phyloP scores from a whole-genome alignment of 257 asterid genomes.

The Avicennia marina region DNA sequence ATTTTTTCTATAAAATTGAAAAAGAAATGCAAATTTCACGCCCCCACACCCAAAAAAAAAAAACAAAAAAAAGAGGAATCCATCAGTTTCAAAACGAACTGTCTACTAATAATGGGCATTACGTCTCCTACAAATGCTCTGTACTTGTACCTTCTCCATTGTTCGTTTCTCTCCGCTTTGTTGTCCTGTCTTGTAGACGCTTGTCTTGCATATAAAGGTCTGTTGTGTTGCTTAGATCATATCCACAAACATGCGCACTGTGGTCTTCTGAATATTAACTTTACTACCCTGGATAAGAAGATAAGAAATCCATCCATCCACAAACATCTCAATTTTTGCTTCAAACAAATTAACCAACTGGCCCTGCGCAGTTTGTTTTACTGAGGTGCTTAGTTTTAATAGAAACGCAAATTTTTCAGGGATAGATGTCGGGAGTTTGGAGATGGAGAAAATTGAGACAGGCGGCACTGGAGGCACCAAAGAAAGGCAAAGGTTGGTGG shows the following conservation, averaged over 20 bases:
- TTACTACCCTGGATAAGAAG: not conserved
- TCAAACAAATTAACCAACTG: not conserved
- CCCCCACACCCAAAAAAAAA: too few relatives aligned
- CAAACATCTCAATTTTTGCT: conserved; percentile 2
- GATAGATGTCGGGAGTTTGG: conserved; percentile 51
- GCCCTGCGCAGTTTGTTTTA: not conserved
- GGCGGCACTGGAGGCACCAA: conserved; percentile 25
- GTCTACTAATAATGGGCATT: too few relatives aligned
- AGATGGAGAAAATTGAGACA: conserved; percentile 54
- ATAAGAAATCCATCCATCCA: not conserved
- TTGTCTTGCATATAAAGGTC: conserved; percentile 16
- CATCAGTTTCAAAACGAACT: too few relatives aligned
- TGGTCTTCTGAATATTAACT: not conserved
- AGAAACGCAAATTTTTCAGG: not conserved
- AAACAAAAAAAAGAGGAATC: too few relatives aligned
- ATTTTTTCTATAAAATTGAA: too few relatives aligned
- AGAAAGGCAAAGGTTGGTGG: conserved; percentile 28
- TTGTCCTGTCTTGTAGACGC: too few relatives aligned
- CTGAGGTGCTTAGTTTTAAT: too few relatives aligned
- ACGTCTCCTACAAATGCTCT: too few relatives aligned
- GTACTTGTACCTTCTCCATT: too few relatives aligned
- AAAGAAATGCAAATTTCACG: too few relatives aligned
- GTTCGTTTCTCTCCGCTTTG: too few relatives aligned
- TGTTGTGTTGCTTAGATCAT: not conserved
- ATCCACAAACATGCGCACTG: not conserved